A percentile compares a stretch with the other conserved stretches of the same genome.
These are phyloP conservation scores for Rhodotorula sphaerocarpa DNA, from an alignment of 768 basidiomycete species.

Conservation along the genomic window DNA sequence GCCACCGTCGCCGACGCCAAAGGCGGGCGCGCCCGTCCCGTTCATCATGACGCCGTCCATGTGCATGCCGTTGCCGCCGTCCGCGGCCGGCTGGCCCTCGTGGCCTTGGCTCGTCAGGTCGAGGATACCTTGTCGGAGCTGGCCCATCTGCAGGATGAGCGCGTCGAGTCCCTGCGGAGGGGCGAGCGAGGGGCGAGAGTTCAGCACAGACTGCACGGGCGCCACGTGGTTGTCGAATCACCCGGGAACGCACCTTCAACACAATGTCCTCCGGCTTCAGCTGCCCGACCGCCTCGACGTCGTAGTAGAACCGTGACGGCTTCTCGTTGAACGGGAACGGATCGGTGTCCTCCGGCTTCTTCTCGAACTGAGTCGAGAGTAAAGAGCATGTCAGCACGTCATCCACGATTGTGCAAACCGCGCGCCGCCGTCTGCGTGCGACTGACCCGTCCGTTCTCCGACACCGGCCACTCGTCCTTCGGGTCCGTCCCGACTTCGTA, in stretches of 20 bases:
- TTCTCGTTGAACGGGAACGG: conserved; percentile 80
- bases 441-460: conserved; percentile 82
- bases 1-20: conserved; percentile 7
- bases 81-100: not conserved
- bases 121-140: conserved; percentile 30
- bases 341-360: conserved; percentile 33
- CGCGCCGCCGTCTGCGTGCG: not conserved
- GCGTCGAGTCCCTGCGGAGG: conserved; percentile 36
- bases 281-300: conserved; percentile 90
- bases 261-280: conserved; percentile 80
- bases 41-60: not conserved
- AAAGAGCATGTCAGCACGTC: not conserved
- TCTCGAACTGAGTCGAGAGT: conserved; percentile 20
- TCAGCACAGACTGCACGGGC: not conserved
- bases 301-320: conserved; percentile 83
- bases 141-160: conserved; percentile 35
- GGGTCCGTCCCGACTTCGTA: conserved; percentile 62
- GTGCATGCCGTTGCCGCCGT: not conserved
- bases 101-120: conserved; percentile 24
- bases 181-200: not conserved
- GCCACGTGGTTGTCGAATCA: conserved; percentile 20
- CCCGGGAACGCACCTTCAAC: conserved; percentile 70
- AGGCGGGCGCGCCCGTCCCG: not conserved
- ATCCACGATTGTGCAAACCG: not conserved
- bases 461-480: conserved; percentile 81